Evolutionary conservation across 2,329 filamentous ascomycete species (phyloP).

Genomic region (Botrytis fragariae): DNA sequence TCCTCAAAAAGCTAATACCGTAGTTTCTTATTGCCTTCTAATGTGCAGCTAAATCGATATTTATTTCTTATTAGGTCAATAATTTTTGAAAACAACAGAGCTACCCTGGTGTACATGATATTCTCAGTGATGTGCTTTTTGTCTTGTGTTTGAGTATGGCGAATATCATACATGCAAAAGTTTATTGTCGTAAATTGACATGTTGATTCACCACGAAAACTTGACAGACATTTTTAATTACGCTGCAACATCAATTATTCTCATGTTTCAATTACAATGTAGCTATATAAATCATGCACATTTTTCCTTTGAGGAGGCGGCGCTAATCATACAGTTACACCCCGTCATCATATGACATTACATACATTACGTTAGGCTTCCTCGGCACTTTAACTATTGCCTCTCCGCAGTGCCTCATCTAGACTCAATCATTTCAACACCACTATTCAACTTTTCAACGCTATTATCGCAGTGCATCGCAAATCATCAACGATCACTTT

Average conservation of each 20-base stretch:
- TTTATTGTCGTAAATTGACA: background rate
- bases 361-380: constrained; percentile 3
- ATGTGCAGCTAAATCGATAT: constrained; percentile 37
- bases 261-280: background rate
- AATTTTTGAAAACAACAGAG: constrained; percentile 14
- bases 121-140: background rate
- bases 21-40: constrained; percentile 40
- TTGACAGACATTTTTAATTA: background rate
- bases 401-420: background rate
- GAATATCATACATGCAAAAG: background rate
- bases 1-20: constrained; percentile 37
- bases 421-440: background rate
- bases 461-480: constrained; percentile 1
- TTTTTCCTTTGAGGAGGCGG: background rate
- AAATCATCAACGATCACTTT: background rate
- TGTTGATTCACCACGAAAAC: background rate
- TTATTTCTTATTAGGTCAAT: constrained; percentile 27
- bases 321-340: constrained; percentile 6
- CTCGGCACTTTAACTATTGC: background rate
- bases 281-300: background rate
- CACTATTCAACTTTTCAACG: background rate
- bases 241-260: background rate
- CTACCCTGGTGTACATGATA: no score
- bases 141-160: background rate
- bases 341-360: constrained; percentile 6